These are phyloP conservation scores for Stereocaulon alpinum DNA, from an alignment of 495 filamentous ascomycete genomes.

Conservation along the genomic window DNA sequence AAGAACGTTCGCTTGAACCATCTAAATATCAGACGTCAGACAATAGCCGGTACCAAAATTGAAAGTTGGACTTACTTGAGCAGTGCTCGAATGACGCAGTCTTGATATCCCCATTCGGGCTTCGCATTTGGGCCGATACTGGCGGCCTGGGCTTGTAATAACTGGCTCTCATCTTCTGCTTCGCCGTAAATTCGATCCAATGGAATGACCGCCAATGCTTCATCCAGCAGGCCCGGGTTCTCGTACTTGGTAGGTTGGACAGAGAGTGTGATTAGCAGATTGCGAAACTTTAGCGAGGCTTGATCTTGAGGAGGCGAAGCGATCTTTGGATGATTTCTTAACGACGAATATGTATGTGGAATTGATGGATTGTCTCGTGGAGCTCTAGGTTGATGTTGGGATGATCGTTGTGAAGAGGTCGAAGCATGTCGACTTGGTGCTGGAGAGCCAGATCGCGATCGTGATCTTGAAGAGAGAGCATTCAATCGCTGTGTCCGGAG, in stretches of 20 bases:
- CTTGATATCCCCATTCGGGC: constrained; percentile 95
- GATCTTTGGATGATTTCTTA: constrained; percentile 68
- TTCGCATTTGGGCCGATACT: constrained; percentile 66
- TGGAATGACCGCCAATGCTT: constrained; percentile 76
- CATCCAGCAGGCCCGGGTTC: constrained; percentile 91
- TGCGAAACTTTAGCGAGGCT: constrained; percentile 70
- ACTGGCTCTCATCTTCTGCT: constrained; percentile 84
- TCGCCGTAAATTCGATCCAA: constrained; percentile 88
- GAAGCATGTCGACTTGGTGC: constrained; percentile 15
- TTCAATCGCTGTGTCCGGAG: constrained; percentile 70
- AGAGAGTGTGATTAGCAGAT: constrained; percentile 69
- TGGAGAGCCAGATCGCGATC: constrained; percentile 35
- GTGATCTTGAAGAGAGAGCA: constrained; percentile 51
- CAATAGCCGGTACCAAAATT: background rate
- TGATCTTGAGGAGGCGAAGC: constrained; percentile 69
- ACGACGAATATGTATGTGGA: constrained; percentile 53
- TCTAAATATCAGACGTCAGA: constrained; percentile 36
- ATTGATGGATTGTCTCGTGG: constrained; percentile 22
- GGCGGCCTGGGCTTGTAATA: constrained; percentile 74
- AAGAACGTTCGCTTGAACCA: constrained; percentile 97
- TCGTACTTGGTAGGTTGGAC: constrained; percentile 85
- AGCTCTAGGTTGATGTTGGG: constrained; percentile 33
- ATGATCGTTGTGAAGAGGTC: constrained; percentile 27
- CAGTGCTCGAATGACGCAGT: constrained; percentile 87
- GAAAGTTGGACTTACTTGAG: constrained; percentile 47